Conservation (phyloP, 2,329 filamentous ascomycete genomes). For the Colletotrichum orchidophilum region DNA sequence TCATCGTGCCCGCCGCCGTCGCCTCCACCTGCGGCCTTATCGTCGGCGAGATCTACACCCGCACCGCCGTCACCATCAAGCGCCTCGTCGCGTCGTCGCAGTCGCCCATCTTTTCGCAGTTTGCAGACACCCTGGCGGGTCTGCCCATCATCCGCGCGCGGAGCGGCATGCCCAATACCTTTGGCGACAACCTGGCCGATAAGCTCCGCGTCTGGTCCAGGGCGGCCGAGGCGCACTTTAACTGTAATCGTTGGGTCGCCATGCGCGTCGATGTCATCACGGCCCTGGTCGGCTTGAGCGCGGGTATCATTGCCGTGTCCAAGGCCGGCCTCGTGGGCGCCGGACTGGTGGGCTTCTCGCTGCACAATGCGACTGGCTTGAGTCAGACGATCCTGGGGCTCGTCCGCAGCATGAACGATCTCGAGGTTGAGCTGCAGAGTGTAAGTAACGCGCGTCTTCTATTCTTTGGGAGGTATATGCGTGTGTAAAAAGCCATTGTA, state of each 20-base stretch:
- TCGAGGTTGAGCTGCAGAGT: constrained; percentile 66
- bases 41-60: constrained; percentile 61
- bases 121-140: constrained; percentile 61
- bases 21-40: constrained; percentile 56
- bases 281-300: constrained; percentile 59
- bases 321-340: constrained; percentile 57
- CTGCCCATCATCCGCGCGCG: constrained; percentile 60
- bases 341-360: constrained; percentile 64
- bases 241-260: constrained; percentile 67
- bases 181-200: constrained; percentile 59
- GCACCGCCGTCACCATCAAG: constrained; percentile 57
- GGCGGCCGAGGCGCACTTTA: constrained; percentile 59
- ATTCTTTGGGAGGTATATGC: too few species aligned
- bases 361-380: constrained; percentile 64
- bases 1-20: constrained; percentile 56
- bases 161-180: constrained; percentile 52
- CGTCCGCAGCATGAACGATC: constrained; percentile 64
- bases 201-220: constrained; percentile 58
- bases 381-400: constrained; percentile 61
- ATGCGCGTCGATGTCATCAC: constrained; percentile 65
- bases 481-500: background rate
- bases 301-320: constrained; percentile 61
- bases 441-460: constrained; percentile 44
- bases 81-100: constrained; percentile 56
- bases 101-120: constrained; percentile 66